Conservation (phyloP, 768 basidiomycete genomes). For the Chalciporus pseudorubinellus region DNA sequence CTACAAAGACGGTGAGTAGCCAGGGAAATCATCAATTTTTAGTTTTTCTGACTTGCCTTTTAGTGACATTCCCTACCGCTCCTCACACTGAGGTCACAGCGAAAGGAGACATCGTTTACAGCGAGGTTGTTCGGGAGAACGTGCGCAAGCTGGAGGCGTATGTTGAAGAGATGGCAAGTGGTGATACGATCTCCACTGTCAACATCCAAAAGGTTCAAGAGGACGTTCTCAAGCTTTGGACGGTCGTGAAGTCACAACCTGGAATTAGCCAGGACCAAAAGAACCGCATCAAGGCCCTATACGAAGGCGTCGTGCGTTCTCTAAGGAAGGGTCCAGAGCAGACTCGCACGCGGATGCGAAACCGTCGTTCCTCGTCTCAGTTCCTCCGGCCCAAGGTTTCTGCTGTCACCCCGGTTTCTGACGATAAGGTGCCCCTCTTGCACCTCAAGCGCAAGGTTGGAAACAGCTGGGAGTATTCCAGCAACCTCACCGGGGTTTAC, state of each 20-base stretch:
- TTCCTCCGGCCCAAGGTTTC: slow-evolving; percentile 93
- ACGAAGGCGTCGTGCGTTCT: slow-evolving; percentile 94
- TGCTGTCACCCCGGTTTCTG: slow-evolving; percentile 64
- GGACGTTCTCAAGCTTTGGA: slow-evolving; percentile 96
- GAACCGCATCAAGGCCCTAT: slow-evolving; percentile 89
- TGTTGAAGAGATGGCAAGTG: slow-evolving; percentile 97
- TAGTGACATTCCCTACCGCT: slow-evolving; percentile 97
- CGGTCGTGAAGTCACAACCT: slow-evolving; percentile 93
- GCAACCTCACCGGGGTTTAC: slow-evolving; percentile 93
- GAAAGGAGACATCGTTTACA: slow-evolving; percentile 93
- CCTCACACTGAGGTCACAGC: slow-evolving; percentile 91
- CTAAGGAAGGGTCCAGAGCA: slow-evolving; percentile 77
- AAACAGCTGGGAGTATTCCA: slow-evolving; percentile 93
- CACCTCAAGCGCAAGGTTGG: slow-evolving; percentile 98
- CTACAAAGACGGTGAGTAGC: slow-evolving; percentile 86
- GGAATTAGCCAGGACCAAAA: slow-evolving; percentile 98
- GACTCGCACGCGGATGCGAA: slow-evolving; percentile 54
- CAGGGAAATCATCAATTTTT: background rate
- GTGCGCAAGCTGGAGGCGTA: slow-evolving; percentile 98
- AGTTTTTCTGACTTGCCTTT: background rate
- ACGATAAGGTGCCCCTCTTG: slow-evolving; percentile 89
- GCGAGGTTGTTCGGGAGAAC: slow-evolving; percentile 92
- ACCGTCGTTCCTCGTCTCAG: slow-evolving; percentile 89
- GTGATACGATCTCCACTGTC: slow-evolving; percentile 79
- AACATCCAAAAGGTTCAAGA: slow-evolving; percentile 99